phyloP scores from a whole-genome alignment of 805 yeast species.

The Starmera quercuum region DNA sequence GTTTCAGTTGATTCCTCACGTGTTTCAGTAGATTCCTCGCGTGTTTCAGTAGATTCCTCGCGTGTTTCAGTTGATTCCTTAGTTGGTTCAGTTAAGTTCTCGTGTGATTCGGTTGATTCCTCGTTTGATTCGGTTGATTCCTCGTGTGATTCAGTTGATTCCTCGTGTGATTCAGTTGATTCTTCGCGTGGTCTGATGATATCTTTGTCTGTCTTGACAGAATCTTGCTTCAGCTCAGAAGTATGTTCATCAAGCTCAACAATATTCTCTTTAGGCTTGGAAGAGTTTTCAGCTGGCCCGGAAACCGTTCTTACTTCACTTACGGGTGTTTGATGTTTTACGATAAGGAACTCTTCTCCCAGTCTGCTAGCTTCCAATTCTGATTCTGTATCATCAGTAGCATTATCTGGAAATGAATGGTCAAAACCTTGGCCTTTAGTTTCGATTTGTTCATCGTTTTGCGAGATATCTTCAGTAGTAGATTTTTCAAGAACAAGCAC shows the following conservation, averaged over 20 bases:
- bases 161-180: conserved; percentile 5
- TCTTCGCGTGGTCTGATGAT: conserved; percentile 7
- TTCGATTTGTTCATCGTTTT: not conserved
- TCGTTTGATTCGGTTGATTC: conserved; percentile 12
- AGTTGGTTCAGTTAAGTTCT: no score
- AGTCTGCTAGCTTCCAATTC: no score
- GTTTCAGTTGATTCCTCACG: no score
- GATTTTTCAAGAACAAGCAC: not conserved
- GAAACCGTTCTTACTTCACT: no score
- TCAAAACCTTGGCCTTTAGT: not conserved
- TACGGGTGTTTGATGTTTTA: no score
- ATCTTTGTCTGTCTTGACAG: conserved; percentile 6
- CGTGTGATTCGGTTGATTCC: conserved; percentile 7
- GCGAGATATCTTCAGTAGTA: not conserved
- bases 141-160: conserved; percentile 5
- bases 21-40: no score
- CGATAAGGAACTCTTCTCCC: no score
- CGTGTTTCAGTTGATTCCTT: no score
- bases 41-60: no score
- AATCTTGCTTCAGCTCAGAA: conserved; percentile 2
- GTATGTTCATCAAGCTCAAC: conserved; percentile 2
- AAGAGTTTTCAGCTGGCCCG: no score
- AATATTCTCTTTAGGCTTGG: conserved; percentile 2
- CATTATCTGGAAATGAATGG: no score
- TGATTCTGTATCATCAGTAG: no score